These are phyloP conservation scores for Aspergillus sojae DNA, from an alignment of 2,329 filamentous ascomycete genomes.

Conservation along the genomic window DNA sequence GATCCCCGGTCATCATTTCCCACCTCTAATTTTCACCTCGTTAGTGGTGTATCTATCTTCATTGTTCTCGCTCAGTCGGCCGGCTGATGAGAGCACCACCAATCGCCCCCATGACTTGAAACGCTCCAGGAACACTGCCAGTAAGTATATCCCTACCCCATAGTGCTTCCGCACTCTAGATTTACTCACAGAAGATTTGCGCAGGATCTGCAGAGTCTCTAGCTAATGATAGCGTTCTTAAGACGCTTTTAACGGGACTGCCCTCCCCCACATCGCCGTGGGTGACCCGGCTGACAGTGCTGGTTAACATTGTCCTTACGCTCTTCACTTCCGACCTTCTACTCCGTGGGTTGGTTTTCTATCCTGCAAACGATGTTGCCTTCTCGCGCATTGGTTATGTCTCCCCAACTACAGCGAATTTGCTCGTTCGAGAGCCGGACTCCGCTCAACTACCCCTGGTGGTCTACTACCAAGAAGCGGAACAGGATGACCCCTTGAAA, in stretches of 20 bases:
- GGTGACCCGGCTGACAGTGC: constrained; percentile 67
- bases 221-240: constrained; percentile 46
- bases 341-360: constrained; percentile 69
- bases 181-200: background rate
- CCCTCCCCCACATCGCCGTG: constrained; percentile 72
- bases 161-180: background rate
- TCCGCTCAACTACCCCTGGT: constrained; percentile 72
- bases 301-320: constrained; percentile 72
- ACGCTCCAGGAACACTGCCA: background rate
- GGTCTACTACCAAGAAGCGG: constrained; percentile 59
- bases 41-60: constrained; percentile 51
- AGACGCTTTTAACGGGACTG: constrained; percentile 72
- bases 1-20: constrained; percentile 43
- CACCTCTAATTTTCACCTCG: constrained; percentile 42
- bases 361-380: constrained; percentile 74
- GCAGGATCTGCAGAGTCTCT: constrained; percentile 3
- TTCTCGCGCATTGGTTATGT: constrained; percentile 89
- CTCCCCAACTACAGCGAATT: constrained; percentile 74
- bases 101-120: constrained; percentile 12
- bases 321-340: constrained; percentile 75
- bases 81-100: constrained; percentile 5
- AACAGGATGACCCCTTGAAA: constrained; percentile 33
- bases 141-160: background rate
- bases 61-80: constrained; percentile 28
- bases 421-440: constrained; percentile 85